Conservation (phyloP, 441 rosid species). For the Manihot esculenta region DNA sequence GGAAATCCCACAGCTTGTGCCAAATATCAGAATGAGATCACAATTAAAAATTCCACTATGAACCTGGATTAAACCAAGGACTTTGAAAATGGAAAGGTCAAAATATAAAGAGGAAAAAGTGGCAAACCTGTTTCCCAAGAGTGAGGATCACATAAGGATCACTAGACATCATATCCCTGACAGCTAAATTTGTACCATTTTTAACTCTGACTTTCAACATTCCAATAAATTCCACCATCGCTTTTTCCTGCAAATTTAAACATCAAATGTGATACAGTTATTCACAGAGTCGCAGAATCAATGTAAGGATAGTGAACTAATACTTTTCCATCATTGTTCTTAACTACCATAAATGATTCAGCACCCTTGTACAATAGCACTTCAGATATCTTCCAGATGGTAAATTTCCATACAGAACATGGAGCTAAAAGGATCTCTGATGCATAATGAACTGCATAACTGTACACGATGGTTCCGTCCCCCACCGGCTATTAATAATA, state of each 20-base stretch:
- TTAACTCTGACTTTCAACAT: conserved; percentile 67
- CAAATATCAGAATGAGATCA: neutral
- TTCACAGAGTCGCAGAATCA: conserved; percentile 10
- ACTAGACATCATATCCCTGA: conserved; percentile 95
- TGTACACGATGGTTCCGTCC: too few species aligned
- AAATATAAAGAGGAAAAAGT: neutral
- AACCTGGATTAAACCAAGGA: neutral
- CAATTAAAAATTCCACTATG: neutral
- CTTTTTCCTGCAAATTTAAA: conserved; percentile 53
- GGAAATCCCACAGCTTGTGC: neutral
- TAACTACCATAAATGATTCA: neutral
- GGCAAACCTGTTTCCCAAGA: conserved; percentile 84
- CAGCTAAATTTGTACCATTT: conserved; percentile 77
- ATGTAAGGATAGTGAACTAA: conserved; percentile 11
- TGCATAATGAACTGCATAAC: neutral
- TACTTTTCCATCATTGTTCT: neutral
- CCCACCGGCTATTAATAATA: too few species aligned
- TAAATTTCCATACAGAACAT: neutral
- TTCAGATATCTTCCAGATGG: neutral
- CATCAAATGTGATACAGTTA: conserved; percentile 23
- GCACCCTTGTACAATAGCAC: conserved; percentile 3
- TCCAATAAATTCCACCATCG: conserved; percentile 88
- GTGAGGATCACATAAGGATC: conserved; percentile 88
- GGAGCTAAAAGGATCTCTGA: neutral
- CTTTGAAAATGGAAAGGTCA: neutral